Evolutionary conservation across 1,139 yeast species (phyloP), one percentile per base, ranked within the genome.

Genomic region (Hyphopichia fennica): DNA sequence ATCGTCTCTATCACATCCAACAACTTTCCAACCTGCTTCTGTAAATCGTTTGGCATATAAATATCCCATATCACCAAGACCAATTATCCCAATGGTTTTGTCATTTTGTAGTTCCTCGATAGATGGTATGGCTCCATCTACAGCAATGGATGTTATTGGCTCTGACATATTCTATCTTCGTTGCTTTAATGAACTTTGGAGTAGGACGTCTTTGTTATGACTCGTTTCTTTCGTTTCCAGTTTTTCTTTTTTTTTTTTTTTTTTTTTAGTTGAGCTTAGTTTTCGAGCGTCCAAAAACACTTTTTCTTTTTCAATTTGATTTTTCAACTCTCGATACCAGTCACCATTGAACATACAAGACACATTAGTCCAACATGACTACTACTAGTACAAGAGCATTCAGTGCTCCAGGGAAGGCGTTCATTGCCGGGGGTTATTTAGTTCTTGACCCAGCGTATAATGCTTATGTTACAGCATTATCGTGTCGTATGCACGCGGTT

Each of bases 11-110:
- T 93, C 99, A 62, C 97, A 89, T 3, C 96, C 97, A 40, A 88
- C 82, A 1, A 93, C 97, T 51, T 62, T 77, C 96, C 96, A 89
- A 1, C 98, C 98, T 1, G 91, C 95, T 39, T 75, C 75, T 19
- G 87, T 72, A 56, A 95, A 84, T 43, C 85, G 67, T 15, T 74
- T 72, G 46, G 98, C 98, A 56, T 93, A 93, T 50, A 93, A 67
- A 35, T 80, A 69, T 14, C 99, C 99, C 99, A 93, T 93, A 60
- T 93, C 99, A 22, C 99, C 99, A 35, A 93, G 77, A 1, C 99
- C 99, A 44, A 93, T 91, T 49, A 93, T 87, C 2, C 99, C 99
- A 39, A 93, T 78, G 33, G 70, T 72, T 58, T 82, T 85, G 30
- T 70, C 39, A 10, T 34, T 17, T 38, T 57, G 46, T 10, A 57